Percentiles rank a stretch among this genome's conserved stretches.
These are phyloP conservation scores for Excoecaria agallocha DNA, from an alignment of 345 rosid species.

Conservation along the genomic window DNA sequence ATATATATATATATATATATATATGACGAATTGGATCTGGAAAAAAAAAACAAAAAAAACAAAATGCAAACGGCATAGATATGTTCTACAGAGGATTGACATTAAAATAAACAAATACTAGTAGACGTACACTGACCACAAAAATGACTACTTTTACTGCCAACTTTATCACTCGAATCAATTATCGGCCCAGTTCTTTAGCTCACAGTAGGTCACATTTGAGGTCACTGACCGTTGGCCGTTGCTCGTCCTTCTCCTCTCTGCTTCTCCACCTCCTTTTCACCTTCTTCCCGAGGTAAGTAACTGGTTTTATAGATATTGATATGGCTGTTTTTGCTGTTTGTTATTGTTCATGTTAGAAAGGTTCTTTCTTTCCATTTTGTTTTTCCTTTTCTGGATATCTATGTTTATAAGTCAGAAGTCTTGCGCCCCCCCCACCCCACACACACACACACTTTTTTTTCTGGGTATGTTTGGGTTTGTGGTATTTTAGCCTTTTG, in stretches of 20 bases:
- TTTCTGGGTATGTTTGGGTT: not conserved
- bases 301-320: not conserved
- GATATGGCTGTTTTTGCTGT: not conserved
- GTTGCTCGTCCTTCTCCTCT: constrained; percentile 14
- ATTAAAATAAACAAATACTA: too few relatives aligned
- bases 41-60: too few relatives aligned
- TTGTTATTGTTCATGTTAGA: not conserved
- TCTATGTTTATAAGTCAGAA: too few relatives aligned
- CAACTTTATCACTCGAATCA: constrained; percentile 8
- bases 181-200: not conserved
- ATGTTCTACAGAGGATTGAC: too few relatives aligned
- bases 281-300: constrained; percentile 27
- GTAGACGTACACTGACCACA: not conserved
- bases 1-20: too few relatives aligned
- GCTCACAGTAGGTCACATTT: not conserved
- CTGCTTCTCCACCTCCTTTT: not conserved
- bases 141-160: not conserved
- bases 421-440: too few relatives aligned
- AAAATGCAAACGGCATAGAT: too few relatives aligned
- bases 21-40: too few relatives aligned
- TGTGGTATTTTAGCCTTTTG: not conserved
- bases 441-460: too few relatives aligned
- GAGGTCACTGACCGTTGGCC: not conserved
- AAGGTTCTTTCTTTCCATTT: not conserved
- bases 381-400: not conserved